Evolutionary conservation across 495 filamentous ascomycete species (phyloP), one percentile per base, ranked within the genome.

Genomic region (Delitschia confertaspora): DNA sequence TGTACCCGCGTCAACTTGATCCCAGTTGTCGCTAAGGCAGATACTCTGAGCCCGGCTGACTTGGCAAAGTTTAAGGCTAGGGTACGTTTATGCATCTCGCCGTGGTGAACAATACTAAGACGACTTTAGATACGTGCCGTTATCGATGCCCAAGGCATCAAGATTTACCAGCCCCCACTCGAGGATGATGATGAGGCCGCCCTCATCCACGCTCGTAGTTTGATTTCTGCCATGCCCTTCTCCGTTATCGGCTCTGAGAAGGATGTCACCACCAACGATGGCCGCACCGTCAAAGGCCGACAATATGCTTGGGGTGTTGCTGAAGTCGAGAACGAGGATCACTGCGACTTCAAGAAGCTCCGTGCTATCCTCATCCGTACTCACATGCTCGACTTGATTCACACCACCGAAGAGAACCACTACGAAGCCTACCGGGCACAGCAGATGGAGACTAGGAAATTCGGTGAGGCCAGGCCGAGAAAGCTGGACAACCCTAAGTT

Each of bases 321-420:
- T 42, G 91, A 98, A 65, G 91, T 98, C 38, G 91, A 98, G 77
- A 96, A 98, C 65, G 91, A 98, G 65, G 91, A 96, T 49, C 91
- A 98, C 79, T 98, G 91, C 68, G 91, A 98, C 69, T 98, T 98
- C 71, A 98, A 98, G 83, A 98, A 98, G 73, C 82, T 98, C 47
- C 88, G 91, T 53, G 93, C 88, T 14, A 96, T 96, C 59, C 74
- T 98, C 50, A 96, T 98, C 72, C 87, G 91, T 59, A 98, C 93
- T n/a, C 91, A 98, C 72, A 98, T 98, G 91, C 79, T 98, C 47
- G 91, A 98, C 60, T 80, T 98, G 33, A 98, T 98, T 65, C 93
- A 96, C 76, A 98, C 91, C 35, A 96, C 91, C 46, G 91, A 98
- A 70, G 91, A 98, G 71, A 79, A 83, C 53, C 91, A 98, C 74